These are phyloP conservation scores for Triglochin maritima DNA, from an alignment of 106 monocot species.

Conservation along the genomic window DNA sequence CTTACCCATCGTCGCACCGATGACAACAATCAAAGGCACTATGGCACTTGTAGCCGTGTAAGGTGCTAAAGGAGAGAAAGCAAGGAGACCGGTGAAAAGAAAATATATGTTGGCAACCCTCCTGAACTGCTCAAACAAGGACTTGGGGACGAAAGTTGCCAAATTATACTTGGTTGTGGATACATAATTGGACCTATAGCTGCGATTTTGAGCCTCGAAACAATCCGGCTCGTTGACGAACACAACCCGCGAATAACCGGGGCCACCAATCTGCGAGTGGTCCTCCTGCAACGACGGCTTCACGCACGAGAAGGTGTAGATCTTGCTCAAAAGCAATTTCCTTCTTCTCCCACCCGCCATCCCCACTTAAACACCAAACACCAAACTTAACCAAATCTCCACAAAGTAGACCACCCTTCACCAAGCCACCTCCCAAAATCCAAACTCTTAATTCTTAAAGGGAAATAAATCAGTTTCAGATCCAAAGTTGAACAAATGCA, in stretches of 20 bases:
- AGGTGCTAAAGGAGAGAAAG: slow-evolving; percentile 65
- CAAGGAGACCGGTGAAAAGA: slow-evolving; percentile 47
- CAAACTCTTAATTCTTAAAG: too few species aligned
- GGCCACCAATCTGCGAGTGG: slow-evolving; percentile 59
- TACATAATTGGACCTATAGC: slow-evolving; percentile 48
- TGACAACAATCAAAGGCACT: slow-evolving; percentile 56
- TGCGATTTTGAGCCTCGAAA: slow-evolving; percentile 30
- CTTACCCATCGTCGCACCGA: slow-evolving; percentile 81
- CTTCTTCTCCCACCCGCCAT: slow-evolving; percentile 16
- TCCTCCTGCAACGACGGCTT: slow-evolving; percentile 22
- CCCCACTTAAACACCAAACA: neutral
- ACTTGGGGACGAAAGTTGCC: slow-evolving; percentile 68
- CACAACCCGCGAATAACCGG: slow-evolving; percentile 61
- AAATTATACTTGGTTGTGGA: slow-evolving; percentile 82
- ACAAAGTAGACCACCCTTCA: too few species aligned
- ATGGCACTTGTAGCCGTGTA: slow-evolving; percentile 47
- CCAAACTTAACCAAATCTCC: neutral
- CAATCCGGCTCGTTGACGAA: slow-evolving; percentile 60
- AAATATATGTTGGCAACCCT: slow-evolving; percentile 92
- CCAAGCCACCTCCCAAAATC: too few species aligned
- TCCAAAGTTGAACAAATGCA: too few species aligned
- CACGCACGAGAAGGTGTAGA: slow-evolving; percentile 10
- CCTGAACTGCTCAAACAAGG: slow-evolving; percentile 88
- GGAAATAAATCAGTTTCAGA: too few species aligned
- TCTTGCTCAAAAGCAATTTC: slow-evolving; percentile 10